Evolutionary conservation across 2,329 filamentous ascomycete species (phyloP), one percentile per base, ranked within the genome.

Genomic region (Colletotrichum brevisporum): DNA sequence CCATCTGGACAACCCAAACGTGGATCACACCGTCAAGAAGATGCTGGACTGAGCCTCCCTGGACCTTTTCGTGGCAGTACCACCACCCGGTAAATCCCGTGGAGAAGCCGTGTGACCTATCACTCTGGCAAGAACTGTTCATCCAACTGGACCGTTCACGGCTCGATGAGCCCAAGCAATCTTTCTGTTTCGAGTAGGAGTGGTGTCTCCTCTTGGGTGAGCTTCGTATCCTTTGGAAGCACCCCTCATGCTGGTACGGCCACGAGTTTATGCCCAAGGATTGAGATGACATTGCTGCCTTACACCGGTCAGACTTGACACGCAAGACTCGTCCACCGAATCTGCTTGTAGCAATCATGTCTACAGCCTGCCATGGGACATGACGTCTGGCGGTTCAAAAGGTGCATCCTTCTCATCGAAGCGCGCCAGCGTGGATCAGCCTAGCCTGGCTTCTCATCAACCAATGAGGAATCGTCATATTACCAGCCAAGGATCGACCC

Each of bases 311-410:
- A 18, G 51, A 24, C 15, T 18, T 56, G 31, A 53, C 62, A 48
- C 18, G 31, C 36, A n/a, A n/a, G 24, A 13, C 51, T 27, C 27
- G 57, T 52, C 48, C 27, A 27, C 18, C 36, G 13, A 15, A 31
- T 24, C 16, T 56, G 51, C 56, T 61, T 43, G 51, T 56, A 50
- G 63, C 55, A 53, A 39, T 39, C 62, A 52, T 45, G n/a, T 18
- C 45, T 52, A 43, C 51, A 66, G 39, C 62, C 67, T 66, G 67
- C 67, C 67, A 69, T 69, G 67, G 67, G 67, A 69, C 67, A 52
- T 26, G 21, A 36, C 50, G 67, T 69, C 67, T 69, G 67, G 67
- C 67, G 67, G 62, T 61, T 69, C 43, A 48, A 16, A 36, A 39
- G 51, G 18, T 41, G n/a, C 2, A 48, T 41, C 18, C 18, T 45